Conservation (phyloP, 139 green algal species). For the Protoeuglena noctilucae region DNA sequence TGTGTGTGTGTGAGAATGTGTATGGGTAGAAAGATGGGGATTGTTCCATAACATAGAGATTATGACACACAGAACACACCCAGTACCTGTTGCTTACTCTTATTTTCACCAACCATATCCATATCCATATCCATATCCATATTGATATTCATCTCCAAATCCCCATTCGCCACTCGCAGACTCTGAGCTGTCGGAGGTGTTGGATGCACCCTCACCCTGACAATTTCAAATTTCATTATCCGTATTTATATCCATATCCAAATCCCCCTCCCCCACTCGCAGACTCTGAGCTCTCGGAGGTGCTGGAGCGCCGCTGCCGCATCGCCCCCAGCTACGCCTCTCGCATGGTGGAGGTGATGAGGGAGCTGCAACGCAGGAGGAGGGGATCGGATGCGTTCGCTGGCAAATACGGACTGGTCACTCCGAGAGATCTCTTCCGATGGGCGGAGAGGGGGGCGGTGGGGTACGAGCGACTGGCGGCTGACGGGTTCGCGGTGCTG, state of each 20-base stretch:
- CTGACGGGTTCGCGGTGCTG: slow-evolving; percentile 77
- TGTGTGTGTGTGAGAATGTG: too few species aligned
- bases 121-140: too few species aligned
- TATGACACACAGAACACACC: too few species aligned
- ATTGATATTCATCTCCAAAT: too few species aligned
- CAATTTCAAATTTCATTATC: neutral
- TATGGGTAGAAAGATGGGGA: too few species aligned
- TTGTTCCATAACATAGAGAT: too few species aligned
- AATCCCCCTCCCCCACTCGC: too few species aligned
- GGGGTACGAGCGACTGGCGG: slow-evolving; percentile 71
- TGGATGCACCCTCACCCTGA: too few species aligned
- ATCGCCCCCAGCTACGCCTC: slow-evolving; percentile 53
- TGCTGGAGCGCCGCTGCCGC: slow-evolving; percentile 63
- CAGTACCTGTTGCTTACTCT: too few species aligned
- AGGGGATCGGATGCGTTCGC: slow-evolving; percentile 62
- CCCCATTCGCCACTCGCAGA: too few species aligned
- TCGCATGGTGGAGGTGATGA: slow-evolving; percentile 78
- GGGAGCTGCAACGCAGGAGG: slow-evolving; percentile 72
- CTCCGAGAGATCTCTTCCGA: slow-evolving; percentile 86
- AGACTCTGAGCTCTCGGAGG: slow-evolving; percentile 70
- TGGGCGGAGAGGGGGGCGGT: slow-evolving; percentile 61
- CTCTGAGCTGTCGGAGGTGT: too few species aligned
- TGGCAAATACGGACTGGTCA: slow-evolving; percentile 92
- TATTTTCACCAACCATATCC: too few species aligned
- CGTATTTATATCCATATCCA: neutral